A percentile compares a stretch with the other conserved stretches of the same genome.
Conservation (phyloP, 2,329 filamentous ascomycete genomes). For the Grosmannia clavigera region DNA sequence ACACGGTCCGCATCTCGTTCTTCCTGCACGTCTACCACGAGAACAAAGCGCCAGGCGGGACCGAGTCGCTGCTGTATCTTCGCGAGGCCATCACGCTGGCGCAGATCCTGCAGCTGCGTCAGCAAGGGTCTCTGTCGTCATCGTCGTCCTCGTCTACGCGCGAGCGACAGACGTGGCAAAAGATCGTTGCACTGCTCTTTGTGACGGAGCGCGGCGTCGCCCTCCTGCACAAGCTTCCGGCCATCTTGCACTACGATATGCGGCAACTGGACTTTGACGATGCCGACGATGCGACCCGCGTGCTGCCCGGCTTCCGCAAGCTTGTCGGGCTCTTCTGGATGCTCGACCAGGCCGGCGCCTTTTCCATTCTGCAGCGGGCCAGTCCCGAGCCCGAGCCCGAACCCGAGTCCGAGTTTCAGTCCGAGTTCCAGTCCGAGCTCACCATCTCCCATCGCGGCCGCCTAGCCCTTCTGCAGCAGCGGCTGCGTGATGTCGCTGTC, state of each 20-base stretch:
- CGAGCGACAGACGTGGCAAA: conserved; percentile 31
- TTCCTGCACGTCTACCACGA: conserved; percentile 41
- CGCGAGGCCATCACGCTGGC: conserved; percentile 39
- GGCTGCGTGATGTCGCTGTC: conserved; percentile 26
- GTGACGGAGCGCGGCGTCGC: conserved; percentile 37
- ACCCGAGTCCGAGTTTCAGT: too few species aligned
- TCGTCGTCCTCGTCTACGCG: conserved; percentile 24
- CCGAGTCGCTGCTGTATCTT: conserved; percentile 33
- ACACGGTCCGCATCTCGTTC: conserved; percentile 33
- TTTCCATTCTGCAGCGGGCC: conserved; percentile 30
- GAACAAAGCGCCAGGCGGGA: conserved; percentile 32
- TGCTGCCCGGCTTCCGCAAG: conserved; percentile 36
- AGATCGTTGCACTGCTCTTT: conserved; percentile 35
- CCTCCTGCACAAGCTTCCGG: conserved; percentile 35
- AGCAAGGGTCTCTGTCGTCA: conserved; percentile 11
- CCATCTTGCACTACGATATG: conserved; percentile 28
- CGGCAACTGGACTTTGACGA: conserved; percentile 23
- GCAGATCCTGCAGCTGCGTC: conserved; percentile 31
- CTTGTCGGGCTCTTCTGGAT: conserved; percentile 36
- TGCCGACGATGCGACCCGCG: conserved; percentile 26
- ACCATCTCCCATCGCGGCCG: conserved; percentile 11
- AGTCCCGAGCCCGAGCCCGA: too few species aligned
- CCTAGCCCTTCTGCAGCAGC: conserved; percentile 27
- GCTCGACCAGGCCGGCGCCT: conserved; percentile 36
- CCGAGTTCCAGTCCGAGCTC: too few species aligned